Percentiles rank a stretch among this genome's conserved stretches.
Conservation (phyloP, 768 basidiomycete species). For the Hypholoma sublateritium region DNA sequence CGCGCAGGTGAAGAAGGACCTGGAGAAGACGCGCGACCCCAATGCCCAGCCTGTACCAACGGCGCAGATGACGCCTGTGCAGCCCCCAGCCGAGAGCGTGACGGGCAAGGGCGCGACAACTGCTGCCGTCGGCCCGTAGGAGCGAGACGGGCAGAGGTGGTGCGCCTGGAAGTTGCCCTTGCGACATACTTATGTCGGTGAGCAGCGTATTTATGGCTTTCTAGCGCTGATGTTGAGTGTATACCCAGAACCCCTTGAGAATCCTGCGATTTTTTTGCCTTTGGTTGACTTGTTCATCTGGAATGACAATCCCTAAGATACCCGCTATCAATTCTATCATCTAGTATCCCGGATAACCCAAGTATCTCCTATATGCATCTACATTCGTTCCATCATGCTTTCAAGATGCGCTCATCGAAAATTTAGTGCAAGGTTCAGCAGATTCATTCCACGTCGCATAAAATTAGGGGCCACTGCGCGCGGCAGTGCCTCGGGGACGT, state of each 20-base stretch:
- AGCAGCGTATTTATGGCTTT: too few relatives aligned
- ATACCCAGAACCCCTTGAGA: not conserved
- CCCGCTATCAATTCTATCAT: not conserved
- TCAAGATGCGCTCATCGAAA: too few relatives aligned
- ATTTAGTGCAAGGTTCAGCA: too few relatives aligned
- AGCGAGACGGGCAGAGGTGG: not conserved
- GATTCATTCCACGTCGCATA: too few relatives aligned
- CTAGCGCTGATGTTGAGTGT: too few relatives aligned
- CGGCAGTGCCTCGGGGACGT: too few relatives aligned
- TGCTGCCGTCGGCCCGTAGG: not conserved
- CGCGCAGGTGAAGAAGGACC: slow-evolving; percentile 33
- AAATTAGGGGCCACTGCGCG: too few relatives aligned
- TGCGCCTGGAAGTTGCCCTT: not conserved
- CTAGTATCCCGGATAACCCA: not conserved
- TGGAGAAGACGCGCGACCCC: slow-evolving; percentile 35
- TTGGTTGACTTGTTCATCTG: not conserved
- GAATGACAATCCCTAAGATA: not conserved
- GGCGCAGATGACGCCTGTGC: slow-evolving; percentile 22
- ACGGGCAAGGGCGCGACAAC: not conserved
- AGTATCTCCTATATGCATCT: too few relatives aligned
- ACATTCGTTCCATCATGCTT: too few relatives aligned
- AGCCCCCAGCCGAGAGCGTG: not conserved
- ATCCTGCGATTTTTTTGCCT: not conserved
- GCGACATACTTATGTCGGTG: too few relatives aligned
- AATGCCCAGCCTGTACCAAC: slow-evolving; percentile 26